phyloP scores from a whole-genome alignment of 257 asterid species.

The Gardenia jasminoides region DNA sequence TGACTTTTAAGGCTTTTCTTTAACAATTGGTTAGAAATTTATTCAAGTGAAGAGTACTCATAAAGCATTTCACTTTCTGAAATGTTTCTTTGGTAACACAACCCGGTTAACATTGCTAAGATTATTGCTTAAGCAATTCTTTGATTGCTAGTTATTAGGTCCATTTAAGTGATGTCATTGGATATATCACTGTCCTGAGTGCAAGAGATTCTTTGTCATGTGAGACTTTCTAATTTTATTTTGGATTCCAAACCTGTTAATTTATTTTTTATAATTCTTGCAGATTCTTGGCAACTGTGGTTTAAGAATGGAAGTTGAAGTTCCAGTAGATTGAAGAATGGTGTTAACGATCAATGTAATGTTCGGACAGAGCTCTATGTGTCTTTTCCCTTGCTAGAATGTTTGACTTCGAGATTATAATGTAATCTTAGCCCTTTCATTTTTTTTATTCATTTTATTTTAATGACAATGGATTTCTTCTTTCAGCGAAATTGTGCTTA shows the following conservation, averaged over 20 bases:
- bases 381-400: constrained; percentile 2
- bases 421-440: not conserved
- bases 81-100: too few relatives aligned
- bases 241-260: not conserved
- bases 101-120: not conserved
- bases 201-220: too few relatives aligned
- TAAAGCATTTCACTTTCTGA: not conserved
- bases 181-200: not conserved
- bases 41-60: too few relatives aligned
- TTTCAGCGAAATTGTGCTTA: not conserved
- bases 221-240: not conserved
- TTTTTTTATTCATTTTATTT: too few relatives aligned
- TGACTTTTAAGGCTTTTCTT: too few relatives aligned
- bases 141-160: not conserved
- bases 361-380: not conserved
- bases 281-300: constrained; percentile 67
- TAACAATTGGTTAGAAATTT: too few relatives aligned
- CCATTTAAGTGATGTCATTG: not conserved
- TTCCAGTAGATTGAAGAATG: constrained; percentile 61
- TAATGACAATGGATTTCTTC: not conserved
- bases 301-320: constrained; percentile 73
- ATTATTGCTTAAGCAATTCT: not conserved
- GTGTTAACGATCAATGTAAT: not conserved
- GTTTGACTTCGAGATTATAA: not conserved
- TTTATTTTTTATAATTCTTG: constrained; percentile 9